phyloP scores from a whole-genome alignment of 1,139 yeast species.

The Meyerozyma sp. region DNA sequence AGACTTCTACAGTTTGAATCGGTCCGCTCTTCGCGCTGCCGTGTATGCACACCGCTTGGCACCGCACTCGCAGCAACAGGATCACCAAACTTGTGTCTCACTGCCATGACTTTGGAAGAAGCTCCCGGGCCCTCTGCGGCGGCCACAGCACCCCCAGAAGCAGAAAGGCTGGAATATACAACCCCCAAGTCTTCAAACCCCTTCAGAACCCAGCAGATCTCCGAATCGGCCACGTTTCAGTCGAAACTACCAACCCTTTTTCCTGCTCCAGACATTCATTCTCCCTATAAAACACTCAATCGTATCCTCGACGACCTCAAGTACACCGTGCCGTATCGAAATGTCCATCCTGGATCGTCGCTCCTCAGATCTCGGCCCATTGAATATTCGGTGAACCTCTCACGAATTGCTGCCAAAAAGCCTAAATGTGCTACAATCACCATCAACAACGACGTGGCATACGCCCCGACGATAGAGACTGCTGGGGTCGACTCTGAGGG shows the following conservation, averaged over 20 bases:
- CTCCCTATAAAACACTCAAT: conserved; percentile 58
- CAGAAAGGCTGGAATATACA: background rate
- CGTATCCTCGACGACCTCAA: conserved; percentile 61
- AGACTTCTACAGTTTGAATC: no score
- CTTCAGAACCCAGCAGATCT: background rate
- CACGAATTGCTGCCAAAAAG: conserved; percentile 11
- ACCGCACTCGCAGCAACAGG: background rate
- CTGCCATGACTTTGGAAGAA: background rate
- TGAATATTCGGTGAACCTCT: conserved; percentile 28
- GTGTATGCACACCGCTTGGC: background rate
- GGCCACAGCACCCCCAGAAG: background rate
- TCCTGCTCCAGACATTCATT: background rate
- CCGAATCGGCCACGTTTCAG: background rate
- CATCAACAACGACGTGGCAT: conserved; percentile 29
- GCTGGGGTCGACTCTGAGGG: conserved; percentile 3
- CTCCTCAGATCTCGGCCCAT: conserved; percentile 28
- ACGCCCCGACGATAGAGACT: conserved; percentile 25
- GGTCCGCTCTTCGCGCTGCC: no score
- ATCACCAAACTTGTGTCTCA: background rate
- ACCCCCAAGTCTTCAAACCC: background rate
- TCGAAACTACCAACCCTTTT: background rate
- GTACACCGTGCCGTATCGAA: conserved; percentile 30
- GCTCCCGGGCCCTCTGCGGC: background rate
- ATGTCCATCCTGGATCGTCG: conserved; percentile 12
- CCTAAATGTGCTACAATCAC: conserved; percentile 17